Evolutionary conservation across 2,329 filamentous ascomycete species (phyloP).

Genomic region (Fusarium nygamai): DNA sequence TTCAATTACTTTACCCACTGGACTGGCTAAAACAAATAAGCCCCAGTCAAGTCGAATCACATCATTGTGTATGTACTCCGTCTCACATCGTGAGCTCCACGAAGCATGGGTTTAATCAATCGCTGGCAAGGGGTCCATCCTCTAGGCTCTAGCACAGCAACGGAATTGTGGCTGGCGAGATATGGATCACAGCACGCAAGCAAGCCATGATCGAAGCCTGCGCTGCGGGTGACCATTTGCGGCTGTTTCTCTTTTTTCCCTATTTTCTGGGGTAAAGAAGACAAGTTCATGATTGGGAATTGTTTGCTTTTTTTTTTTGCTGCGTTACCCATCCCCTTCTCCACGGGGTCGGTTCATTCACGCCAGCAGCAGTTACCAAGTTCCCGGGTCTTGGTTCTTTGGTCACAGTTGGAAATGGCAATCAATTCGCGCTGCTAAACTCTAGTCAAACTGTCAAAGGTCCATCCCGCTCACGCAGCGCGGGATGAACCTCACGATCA

Average conservation of each 20-base stretch:
- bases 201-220: conserved; percentile 22
- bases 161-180: conserved; percentile 40
- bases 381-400: conserved; percentile 18
- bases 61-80: background rate
- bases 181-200: conserved; percentile 28
- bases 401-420: conserved; percentile 1
- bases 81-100: conserved; percentile 13
- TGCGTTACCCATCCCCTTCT: background rate
- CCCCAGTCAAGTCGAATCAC: conserved; percentile 24
- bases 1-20: conserved; percentile 12
- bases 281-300: conserved; percentile 2
- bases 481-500: conserved; percentile 1
- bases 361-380: conserved; percentile 26
- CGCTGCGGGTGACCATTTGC: conserved; percentile 19
- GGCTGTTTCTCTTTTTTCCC: background rate
- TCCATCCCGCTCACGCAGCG: background rate
- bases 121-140: conserved; percentile 15
- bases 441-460: background rate
- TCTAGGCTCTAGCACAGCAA: conserved; percentile 15
- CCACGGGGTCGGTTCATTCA: conserved; percentile 15
- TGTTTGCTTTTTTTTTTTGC: conserved; percentile 37
- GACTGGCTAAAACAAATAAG: conserved; percentile 21
- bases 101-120: conserved; percentile 28
- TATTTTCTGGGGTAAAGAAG: conserved; percentile 40
- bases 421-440: background rate